Base-by-base conservation (phyloP, 441 rosid genomes). In the Erodium trifolium region DNA sequence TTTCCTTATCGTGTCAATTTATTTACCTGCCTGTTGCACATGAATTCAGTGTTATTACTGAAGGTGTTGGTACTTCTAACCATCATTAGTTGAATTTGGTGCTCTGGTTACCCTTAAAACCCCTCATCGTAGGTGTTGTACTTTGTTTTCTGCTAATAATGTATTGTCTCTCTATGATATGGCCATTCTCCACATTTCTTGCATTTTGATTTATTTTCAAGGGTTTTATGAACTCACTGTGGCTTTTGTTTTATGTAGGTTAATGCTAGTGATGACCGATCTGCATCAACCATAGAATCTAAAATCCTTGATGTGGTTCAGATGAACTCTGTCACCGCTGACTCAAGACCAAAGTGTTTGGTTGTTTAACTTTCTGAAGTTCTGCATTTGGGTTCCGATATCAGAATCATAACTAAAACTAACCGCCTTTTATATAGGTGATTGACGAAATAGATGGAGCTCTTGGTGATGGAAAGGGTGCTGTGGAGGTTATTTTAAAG, bases 361-460 rank as follows among this genome's bases (percentile, higher is more conserved):
- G 99, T 95, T 53, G 71, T 79, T 83, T 67, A 63, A 67, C 34
- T 78, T 45, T 27, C 67, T n/a, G 23, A 43, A 37, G 65, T 75
- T 53, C 60, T 41, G 70, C 43, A 19, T 41, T 64, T 66, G 72
- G 43, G 39, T 68, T 47, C 43, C 41, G 68, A 19, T 19, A 51
- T 47, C 27, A 62, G 67, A 68, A 18, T 73, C 62, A 70, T 70
- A 76, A 64, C 75, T 37, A 70, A 73, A 37, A 70, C 73, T 74
- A 69, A 69, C 67, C 14, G 67, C 59, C 7, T 70, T 74, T 73
- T 80, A 27, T 72, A 55, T 76, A 95, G 99, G 93, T 95, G 65
- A 90, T 95, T 80, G 99, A 95, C 82, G 99, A 95, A 90, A 95
- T 92, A 79, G 99, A 95, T 81, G 99, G 99, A 76, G 92, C 97